These are phyloP conservation scores for Acrocalymma vagum DNA, from an alignment of 2,329 filamentous ascomycete genomes.

Conservation along the genomic window DNA sequence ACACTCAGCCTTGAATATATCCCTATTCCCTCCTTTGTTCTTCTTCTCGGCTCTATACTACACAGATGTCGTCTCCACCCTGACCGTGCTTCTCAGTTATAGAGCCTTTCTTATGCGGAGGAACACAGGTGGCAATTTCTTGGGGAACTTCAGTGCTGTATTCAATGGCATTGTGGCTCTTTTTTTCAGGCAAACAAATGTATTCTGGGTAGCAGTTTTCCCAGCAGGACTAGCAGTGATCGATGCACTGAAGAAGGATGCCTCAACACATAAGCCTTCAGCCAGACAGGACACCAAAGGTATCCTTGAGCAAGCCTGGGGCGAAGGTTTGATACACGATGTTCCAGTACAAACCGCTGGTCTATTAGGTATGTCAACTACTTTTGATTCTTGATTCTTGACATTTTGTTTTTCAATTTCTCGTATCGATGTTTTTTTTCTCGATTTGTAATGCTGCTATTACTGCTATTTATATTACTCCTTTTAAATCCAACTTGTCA, in stretches of 20 bases:
- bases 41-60: slow-evolving; percentile 98
- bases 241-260: slow-evolving; percentile 31
- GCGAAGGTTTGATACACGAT: slow-evolving; percentile 30
- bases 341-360: slow-evolving; percentile 28
- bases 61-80: slow-evolving; percentile 86
- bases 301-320: slow-evolving; percentile 29
- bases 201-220: slow-evolving; percentile 91
- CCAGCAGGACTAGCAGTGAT: slow-evolving; percentile 65
- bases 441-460: too few relatives aligned
- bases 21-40: slow-evolving; percentile 87
- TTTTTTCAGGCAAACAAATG: slow-evolving; percentile 90
- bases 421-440: neutral
- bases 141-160: slow-evolving; percentile 24
- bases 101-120: slow-evolving; percentile 53
- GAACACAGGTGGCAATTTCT: slow-evolving; percentile 19
- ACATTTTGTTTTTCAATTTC: neutral
- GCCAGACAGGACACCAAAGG: slow-evolving; percentile 3
- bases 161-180: slow-evolving; percentile 73
- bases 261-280: neutral
- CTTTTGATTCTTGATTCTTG: too few relatives aligned
- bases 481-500: too few relatives aligned
- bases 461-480: too few relatives aligned
- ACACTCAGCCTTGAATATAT: slow-evolving; percentile 79
- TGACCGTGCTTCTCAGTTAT: slow-evolving; percentile 77
- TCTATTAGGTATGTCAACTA: slow-evolving; percentile 27